phyloP scores from a whole-genome alignment of 139 green algal genomes.

The Ettlia oleoabundans region DNA sequence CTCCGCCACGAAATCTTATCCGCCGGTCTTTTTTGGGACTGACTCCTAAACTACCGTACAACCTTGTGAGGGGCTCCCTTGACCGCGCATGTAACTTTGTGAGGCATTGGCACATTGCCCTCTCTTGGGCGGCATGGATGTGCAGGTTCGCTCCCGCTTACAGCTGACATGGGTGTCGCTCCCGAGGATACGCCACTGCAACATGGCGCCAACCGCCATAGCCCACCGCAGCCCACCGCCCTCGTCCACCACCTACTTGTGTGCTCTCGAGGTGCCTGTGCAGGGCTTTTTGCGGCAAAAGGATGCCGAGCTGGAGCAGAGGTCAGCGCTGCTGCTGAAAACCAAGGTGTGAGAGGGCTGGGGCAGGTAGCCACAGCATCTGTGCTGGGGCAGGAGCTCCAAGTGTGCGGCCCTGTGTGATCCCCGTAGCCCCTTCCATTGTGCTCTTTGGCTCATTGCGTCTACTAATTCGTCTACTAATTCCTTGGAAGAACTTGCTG shows the following conservation, averaged over 20 bases:
- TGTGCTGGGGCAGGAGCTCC: background rate
- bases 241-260: too few species aligned
- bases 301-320: slow-evolving; percentile 31
- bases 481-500: background rate
- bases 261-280: too few species aligned
- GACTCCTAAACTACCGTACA: too few species aligned
- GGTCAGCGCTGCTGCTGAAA: slow-evolving; percentile 14
- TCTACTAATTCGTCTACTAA: background rate
- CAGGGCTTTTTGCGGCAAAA: slow-evolving; percentile 9
- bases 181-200: background rate
- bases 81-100: too few species aligned
- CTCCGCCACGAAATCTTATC: too few species aligned
- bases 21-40: too few species aligned
- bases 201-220: too few species aligned
- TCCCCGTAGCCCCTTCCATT: background rate
- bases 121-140: background rate
- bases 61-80: too few species aligned
- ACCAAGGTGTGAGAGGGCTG: slow-evolving; percentile 23
- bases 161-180: background rate
- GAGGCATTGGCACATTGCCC: background rate
- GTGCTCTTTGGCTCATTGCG: background rate
- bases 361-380: background rate
- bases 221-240: too few species aligned
- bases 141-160: background rate
- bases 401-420: background rate